phyloP scores from a whole-genome alignment of 176 grass and related monocot species.

The Poa pratensis region DNA sequence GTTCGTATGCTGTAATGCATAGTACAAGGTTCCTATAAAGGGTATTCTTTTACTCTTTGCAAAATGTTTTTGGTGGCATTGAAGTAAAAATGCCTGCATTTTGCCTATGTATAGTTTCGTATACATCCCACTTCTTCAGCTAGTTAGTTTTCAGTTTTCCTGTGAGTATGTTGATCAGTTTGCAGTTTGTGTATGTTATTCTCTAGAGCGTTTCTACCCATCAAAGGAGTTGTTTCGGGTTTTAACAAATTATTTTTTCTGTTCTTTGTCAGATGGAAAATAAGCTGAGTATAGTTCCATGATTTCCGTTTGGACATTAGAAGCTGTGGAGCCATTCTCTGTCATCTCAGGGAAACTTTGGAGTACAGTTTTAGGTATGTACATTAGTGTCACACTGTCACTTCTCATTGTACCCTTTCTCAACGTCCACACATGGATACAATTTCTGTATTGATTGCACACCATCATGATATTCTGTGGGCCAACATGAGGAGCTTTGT shows the following conservation, averaged over 20 bases:
- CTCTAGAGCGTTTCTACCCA: background rate
- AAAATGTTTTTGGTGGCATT: background rate
- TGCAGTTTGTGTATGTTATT: background rate
- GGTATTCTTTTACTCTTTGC: background rate
- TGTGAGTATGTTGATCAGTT: background rate
- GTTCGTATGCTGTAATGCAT: background rate
- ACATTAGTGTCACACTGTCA: background rate
- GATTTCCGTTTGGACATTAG: conserved; percentile 5
- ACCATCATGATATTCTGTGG: background rate
- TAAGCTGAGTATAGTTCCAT: conserved; percentile 2
- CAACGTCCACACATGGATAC: no score
- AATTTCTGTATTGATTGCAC: background rate
- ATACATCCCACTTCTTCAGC: background rate
- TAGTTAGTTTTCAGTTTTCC: background rate
- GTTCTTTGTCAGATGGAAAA: conserved; percentile 26
- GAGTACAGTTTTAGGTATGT: conserved; percentile 26
- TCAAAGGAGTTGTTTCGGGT: background rate
- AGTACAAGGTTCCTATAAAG: background rate
- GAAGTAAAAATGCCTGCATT: background rate
- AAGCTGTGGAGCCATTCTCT: background rate
- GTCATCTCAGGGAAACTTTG: conserved; percentile 13
- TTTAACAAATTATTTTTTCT: background rate
- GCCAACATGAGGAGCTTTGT: background rate
- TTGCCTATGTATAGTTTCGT: background rate
- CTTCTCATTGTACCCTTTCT: conserved; percentile 14